Base-by-base conservation (phyloP, 2,329 filamentous ascomycete species). In the Ceratocystis ficicola region DNA sequence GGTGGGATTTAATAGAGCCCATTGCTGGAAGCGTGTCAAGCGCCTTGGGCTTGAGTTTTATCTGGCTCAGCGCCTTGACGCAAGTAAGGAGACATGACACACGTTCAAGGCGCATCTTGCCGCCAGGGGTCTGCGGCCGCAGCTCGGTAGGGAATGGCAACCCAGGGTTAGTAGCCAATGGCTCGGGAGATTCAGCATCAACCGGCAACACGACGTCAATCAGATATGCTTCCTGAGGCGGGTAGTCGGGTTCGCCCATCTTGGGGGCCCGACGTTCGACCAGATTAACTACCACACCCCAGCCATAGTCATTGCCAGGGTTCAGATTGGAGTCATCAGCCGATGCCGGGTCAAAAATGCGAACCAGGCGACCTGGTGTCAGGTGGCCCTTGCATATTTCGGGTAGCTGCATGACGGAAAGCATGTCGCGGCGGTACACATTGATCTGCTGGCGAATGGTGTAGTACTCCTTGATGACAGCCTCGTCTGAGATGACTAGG, bases 391-490 rank as follows among this genome's bases (percentile, higher is more conserved):
- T 75, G 71, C 88, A 90, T 76, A 97, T 88, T 69, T 87, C 88
- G 0, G 94, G 94, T 72, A 96, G 91, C 71, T 90, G 95, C 69
- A 97, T 94, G 50, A 97, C 91, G 62, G 86, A 81, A 20, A 90
- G 85, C 86, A 97, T 95, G 69, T 99, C 92, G 70, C 89, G 88
- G 17, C 87, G 88, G 73, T 94, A 95, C 3, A 80, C 82, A 68
- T 89, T 86, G 41, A 99, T 81, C 70, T 95, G 89, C 72, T 95
- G 86, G 67, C 93, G 84, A 57, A 97, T 79, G 63, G 91, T 88
- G 75, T 95, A 96, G 76, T 99, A 99, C 69, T 97, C 93, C 73
- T 92, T 91, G 74, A 99, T 88, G 0, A 86, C 90, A 3, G 83
- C 80, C 76, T 99, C 94, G 72, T 97, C 91, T 0, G 88, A 80